These are phyloP conservation scores for Cercospora zeae-maydis DNA, from an alignment of 2,329 filamentous ascomycete species.

Conservation along the genomic window DNA sequence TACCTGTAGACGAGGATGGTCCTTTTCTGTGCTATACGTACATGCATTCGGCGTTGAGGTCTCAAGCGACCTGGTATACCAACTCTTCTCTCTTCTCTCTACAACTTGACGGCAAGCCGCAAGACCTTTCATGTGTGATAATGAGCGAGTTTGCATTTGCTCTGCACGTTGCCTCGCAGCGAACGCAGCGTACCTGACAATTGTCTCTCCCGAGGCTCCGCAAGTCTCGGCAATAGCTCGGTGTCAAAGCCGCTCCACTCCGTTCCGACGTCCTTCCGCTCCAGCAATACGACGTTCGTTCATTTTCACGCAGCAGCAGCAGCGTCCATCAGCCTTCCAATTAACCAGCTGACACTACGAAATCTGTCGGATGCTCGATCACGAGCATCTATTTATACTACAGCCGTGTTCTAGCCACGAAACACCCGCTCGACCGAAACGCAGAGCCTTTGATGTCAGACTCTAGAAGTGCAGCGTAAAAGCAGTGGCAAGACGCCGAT, in stretches of 20 bases:
- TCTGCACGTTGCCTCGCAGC: not conserved
- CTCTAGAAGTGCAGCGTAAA: not conserved
- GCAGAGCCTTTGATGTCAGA: not conserved
- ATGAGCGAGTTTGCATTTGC: not conserved
- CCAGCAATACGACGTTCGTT: not conserved
- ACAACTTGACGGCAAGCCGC: not conserved
- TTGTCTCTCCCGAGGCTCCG: conserved; percentile 2
- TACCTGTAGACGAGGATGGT: conserved; percentile 8
- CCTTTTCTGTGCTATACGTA: conserved; percentile 9
- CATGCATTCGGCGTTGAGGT: conserved; percentile 5
- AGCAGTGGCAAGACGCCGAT: not conserved
- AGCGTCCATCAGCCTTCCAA: too few relatives aligned
- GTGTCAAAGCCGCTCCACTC: not conserved
- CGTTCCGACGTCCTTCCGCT: not conserved
- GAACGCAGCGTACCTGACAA: not conserved
- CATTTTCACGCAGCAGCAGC: not conserved
- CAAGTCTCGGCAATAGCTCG: conserved; percentile 5
- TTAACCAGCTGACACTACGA: not conserved
- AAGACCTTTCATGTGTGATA: not conserved
- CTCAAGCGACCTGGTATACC: conserved; percentile 1
- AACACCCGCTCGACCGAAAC: not conserved
- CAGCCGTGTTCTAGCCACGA: not conserved
- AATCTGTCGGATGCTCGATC: not conserved
- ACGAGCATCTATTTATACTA: not conserved
- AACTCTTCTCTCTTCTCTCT: conserved; percentile 7